These are phyloP conservation scores for Wickerhamiella australiensis DNA, from an alignment of 805 yeast genomes.

Conservation along the genomic window DNA sequence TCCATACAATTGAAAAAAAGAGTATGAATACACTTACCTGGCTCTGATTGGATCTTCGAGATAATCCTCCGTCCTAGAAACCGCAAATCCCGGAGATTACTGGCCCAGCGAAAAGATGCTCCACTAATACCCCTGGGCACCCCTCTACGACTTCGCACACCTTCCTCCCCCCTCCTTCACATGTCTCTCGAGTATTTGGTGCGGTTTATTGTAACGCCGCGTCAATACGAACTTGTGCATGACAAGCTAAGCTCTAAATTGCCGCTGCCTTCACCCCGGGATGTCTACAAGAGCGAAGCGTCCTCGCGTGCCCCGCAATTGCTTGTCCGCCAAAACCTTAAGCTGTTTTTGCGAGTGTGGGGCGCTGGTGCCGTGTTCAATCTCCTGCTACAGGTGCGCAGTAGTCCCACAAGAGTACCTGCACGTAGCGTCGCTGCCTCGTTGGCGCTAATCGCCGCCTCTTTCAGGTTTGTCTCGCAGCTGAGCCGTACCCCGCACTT, in stretches of 20 bases:
- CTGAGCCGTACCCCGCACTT: neutral
- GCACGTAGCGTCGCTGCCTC: conserved; percentile 10
- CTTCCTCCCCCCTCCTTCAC: neutral
- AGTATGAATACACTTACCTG: no score
- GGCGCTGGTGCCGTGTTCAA: conserved; percentile 14
- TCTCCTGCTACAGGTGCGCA: neutral
- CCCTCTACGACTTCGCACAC: neutral
- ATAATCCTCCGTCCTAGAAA: no score
- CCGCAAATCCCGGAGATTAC: no score
- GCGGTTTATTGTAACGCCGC: conserved; percentile 22
- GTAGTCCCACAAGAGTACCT: neutral
- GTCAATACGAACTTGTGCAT: conserved; percentile 18
- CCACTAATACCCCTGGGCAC: no score
- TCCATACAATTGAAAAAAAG: no score
- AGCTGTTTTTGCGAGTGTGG: conserved; percentile 19
- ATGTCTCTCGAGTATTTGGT: conserved; percentile 17
- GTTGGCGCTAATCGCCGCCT: conserved; percentile 9
- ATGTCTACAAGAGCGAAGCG: conserved; percentile 12
- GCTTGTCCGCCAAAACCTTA: conserved; percentile 19
- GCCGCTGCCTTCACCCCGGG: conserved; percentile 10
- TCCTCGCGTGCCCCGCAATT: conserved; percentile 15
- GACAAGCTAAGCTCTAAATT: conserved; percentile 7
- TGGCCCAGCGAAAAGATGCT: no score
- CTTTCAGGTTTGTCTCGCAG: neutral
- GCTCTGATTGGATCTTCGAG: no score